phyloP scores from a whole-genome alignment of 1,284 basidiomycete genomes.

The Schizopora paradoxa region DNA sequence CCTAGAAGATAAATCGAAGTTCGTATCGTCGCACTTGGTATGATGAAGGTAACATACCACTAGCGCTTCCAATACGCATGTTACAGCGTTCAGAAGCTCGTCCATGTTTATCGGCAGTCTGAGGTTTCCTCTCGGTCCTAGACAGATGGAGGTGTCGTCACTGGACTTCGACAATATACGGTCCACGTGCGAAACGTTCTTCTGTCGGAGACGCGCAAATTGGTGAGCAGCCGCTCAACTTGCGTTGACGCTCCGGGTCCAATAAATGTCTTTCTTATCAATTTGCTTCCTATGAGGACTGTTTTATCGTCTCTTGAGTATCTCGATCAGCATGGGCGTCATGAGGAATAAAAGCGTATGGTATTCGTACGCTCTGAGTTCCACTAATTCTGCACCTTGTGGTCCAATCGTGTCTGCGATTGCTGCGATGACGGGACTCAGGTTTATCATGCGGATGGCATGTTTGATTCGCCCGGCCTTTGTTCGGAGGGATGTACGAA shows the following conservation, averaged over 20 bases:
- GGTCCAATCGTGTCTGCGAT: neutral
- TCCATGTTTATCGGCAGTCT: constrained; percentile 13
- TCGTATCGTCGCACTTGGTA: constrained; percentile 3
- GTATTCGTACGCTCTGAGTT: neutral
- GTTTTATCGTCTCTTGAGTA: neutral
- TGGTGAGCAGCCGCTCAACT: neutral
- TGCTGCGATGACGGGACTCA: neutral
- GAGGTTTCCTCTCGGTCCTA: constrained; percentile 15
- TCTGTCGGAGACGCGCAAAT: neutral
- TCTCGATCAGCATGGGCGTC: neutral
- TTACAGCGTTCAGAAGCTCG: constrained; percentile 18
- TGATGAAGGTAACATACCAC: constrained; percentile 19
- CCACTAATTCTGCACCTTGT: neutral
- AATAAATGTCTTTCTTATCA: neutral
- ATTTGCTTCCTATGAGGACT: neutral
- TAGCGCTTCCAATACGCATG: constrained; percentile 24
- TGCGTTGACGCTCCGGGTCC: neutral
- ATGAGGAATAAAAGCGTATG: neutral
- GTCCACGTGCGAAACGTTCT: neutral
- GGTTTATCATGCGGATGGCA: neutral
- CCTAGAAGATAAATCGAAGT: constrained; percentile 11
- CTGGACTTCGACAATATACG: neutral
- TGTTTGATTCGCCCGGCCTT: constrained; percentile 14
- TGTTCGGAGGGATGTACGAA: constrained; percentile 10
- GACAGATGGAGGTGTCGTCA: constrained; percentile 7